Conservation (phyloP, 1,139 yeast genomes). For the Candida anutae region DNA sequence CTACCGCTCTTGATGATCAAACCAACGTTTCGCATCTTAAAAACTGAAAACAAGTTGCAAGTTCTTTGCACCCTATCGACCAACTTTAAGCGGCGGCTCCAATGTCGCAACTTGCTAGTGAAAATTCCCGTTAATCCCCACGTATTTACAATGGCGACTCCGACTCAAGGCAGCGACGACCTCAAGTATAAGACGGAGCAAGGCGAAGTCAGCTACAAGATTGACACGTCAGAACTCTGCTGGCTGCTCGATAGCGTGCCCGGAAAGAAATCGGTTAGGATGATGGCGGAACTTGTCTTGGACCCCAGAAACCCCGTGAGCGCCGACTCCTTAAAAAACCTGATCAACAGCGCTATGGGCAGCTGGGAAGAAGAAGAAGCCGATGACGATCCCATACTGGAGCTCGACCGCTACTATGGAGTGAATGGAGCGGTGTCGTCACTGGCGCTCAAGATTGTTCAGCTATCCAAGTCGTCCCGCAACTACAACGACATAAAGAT, state of each 20-base stretch:
- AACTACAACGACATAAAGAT: constrained; percentile 22
- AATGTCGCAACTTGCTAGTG: constrained; percentile 24
- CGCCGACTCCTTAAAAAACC: constrained; percentile 3
- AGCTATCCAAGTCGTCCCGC: constrained; percentile 8
- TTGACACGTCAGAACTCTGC: constrained; percentile 43
- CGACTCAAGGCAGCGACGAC: constrained; percentile 10
- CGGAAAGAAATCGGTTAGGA: constrained; percentile 37
- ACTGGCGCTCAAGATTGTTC: constrained; percentile 15
- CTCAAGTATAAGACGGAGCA: constrained; percentile 35
- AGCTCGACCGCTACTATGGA: constrained; percentile 35
- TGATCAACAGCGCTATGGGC: constrained; percentile 1
- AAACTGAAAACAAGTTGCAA: constrained; percentile 20
- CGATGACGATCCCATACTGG: constrained; percentile 15
- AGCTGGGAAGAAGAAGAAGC: constrained; percentile 5
- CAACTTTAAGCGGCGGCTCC: constrained; percentile 27
- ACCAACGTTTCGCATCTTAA: constrained; percentile 25
- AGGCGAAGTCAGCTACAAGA: constrained; percentile 34
- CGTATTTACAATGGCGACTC: constrained; percentile 25
- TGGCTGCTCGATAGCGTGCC: constrained; percentile 56
- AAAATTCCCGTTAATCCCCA: constrained; percentile 31
- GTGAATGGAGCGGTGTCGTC: constrained; percentile 28
- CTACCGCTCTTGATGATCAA: constrained; percentile 31
- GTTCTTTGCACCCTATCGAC: constrained; percentile 29
- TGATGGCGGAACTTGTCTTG: constrained; percentile 37
- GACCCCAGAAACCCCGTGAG: constrained; percentile 2